Evolutionary conservation across 768 basidiomycete genomes (phyloP).

Genomic region (Lactifluus volemus): DNA sequence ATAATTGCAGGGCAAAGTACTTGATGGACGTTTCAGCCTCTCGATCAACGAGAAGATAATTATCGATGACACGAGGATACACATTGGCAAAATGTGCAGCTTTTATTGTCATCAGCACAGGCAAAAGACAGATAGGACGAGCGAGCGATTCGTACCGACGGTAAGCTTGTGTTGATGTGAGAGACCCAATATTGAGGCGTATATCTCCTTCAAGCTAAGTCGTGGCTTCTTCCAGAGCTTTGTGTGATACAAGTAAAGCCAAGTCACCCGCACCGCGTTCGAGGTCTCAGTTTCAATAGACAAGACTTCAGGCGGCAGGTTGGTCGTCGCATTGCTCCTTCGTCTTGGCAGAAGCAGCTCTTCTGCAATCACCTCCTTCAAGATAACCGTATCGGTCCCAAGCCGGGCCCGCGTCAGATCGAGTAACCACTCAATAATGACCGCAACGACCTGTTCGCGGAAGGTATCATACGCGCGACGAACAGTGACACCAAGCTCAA

Average conservation of each 20-base stretch:
- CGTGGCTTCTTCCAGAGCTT: conserved; percentile 81
- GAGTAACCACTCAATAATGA: conserved; percentile 80
- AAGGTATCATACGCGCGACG: conserved; percentile 83
- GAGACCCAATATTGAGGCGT: conserved; percentile 63
- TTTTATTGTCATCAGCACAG: conserved; percentile 25
- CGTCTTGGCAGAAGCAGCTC: conserved; percentile 58
- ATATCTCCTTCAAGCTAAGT: conserved; percentile 73
- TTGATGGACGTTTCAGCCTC: conserved; percentile 95
- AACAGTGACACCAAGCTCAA: conserved; percentile 88
- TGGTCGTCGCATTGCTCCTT: conserved; percentile 40
- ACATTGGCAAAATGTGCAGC: conserved; percentile 78
- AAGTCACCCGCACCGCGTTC: conserved; percentile 59
- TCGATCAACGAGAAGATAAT: conserved; percentile 86
- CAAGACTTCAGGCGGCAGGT: conserved; percentile 29
- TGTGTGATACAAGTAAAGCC: conserved; percentile 73
- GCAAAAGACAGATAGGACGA: not conserved
- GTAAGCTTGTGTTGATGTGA: conserved; percentile 68
- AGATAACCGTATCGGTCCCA: conserved; percentile 53
- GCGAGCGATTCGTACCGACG: conserved; percentile 47
- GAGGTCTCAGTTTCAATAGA: conserved; percentile 30
- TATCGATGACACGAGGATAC: conserved; percentile 81
- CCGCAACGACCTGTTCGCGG: conserved; percentile 73
- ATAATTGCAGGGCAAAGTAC: conserved; percentile 86
- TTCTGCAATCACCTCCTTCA: conserved; percentile 64
- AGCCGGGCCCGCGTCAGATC: conserved; percentile 70